Percentiles rank a stretch among this genome's conserved stretches.
These are phyloP conservation scores for Phytophthora sp. DNA, from an alignment of 352 stramenopile genomes.

Conservation along the genomic window DNA sequence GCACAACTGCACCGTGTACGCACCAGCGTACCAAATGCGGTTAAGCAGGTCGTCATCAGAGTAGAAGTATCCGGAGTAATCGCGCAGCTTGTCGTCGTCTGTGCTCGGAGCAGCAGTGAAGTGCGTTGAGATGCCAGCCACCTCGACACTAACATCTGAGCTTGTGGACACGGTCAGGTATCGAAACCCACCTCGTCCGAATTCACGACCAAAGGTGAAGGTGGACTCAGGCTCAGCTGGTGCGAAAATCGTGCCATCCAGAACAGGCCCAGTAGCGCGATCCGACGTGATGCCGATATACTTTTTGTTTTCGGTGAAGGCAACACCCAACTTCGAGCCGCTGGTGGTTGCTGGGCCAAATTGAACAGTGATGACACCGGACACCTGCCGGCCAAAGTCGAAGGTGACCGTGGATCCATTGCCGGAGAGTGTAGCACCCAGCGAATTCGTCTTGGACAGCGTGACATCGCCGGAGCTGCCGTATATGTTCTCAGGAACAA, in stretches of 20 bases:
- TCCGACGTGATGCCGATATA: constrained; percentile 47
- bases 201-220: constrained; percentile 46
- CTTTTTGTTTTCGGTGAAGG: constrained; percentile 36
- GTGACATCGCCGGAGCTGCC: constrained; percentile 14
- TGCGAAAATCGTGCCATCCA: constrained; percentile 44
- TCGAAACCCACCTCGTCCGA: constrained; percentile 36
- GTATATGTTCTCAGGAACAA: constrained; percentile 18
- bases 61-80: constrained; percentile 51
- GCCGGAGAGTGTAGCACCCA: constrained; percentile 28
- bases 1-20: constrained; percentile 47
- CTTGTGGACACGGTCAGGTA: constrained; percentile 40
- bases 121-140: constrained; percentile 34
- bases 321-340: constrained; percentile 25
- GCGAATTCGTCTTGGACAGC: constrained; percentile 6
- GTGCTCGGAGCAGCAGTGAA: constrained; percentile 39
- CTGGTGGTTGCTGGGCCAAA: constrained; percentile 32
- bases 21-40: constrained; percentile 46
- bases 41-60: constrained; percentile 48
- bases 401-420: constrained; percentile 42
- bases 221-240: constrained; percentile 20
- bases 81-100: constrained; percentile 27
- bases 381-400: constrained; percentile 44
- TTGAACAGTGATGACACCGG: constrained; percentile 26
- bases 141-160: constrained; percentile 19
- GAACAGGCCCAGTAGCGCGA: constrained; percentile 35